These are phyloP conservation scores for Leishmania arabica DNA, from an alignment of 208 protist genomes.

Conservation along the genomic window DNA sequence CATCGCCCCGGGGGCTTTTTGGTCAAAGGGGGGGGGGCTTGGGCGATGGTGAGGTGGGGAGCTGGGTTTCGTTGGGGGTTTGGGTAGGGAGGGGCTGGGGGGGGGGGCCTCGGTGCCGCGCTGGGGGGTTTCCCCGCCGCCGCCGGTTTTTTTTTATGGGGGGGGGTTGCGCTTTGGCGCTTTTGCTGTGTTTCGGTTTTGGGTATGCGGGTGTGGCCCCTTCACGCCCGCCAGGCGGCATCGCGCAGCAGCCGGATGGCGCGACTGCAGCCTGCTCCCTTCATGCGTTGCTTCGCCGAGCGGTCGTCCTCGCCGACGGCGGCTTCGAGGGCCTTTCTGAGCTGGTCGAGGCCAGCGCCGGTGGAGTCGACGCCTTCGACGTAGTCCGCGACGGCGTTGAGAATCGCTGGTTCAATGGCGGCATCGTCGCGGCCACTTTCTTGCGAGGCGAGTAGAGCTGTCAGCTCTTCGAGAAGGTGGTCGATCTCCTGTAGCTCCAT, in stretches of 20 bases:
- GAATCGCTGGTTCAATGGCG: slow-evolving; percentile 15
- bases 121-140: background rate
- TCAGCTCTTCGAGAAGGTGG: slow-evolving; percentile 19
- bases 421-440: background rate
- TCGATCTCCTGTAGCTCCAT: slow-evolving; percentile 15
- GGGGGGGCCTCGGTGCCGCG: too few relatives aligned
- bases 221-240: background rate
- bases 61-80: background rate
- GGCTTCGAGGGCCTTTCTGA: slow-evolving; percentile 7
- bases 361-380: slow-evolving; percentile 29
- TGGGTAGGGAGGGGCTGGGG: background rate
- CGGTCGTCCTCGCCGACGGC: slow-evolving; percentile 2
- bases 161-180: background rate
- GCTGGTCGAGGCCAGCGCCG: slow-evolving; percentile 14
- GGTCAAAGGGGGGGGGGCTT: too few relatives aligned
- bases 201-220: background rate
- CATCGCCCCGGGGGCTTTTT: too few relatives aligned
- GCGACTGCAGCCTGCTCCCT: slow-evolving; percentile 17
- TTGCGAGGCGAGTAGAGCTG: background rate
- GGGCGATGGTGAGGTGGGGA: too few relatives aligned
- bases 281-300: slow-evolving; percentile 21
- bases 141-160: background rate
- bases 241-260: slow-evolving; percentile 20
- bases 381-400: slow-evolving; percentile 31
- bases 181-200: background rate